A percentile compares a stretch with the other conserved stretches of the same genome.
Evolutionary conservation across 371 early-diverging fungal genomes (phyloP).

Genomic region (Haplosporangium sp.): DNA sequence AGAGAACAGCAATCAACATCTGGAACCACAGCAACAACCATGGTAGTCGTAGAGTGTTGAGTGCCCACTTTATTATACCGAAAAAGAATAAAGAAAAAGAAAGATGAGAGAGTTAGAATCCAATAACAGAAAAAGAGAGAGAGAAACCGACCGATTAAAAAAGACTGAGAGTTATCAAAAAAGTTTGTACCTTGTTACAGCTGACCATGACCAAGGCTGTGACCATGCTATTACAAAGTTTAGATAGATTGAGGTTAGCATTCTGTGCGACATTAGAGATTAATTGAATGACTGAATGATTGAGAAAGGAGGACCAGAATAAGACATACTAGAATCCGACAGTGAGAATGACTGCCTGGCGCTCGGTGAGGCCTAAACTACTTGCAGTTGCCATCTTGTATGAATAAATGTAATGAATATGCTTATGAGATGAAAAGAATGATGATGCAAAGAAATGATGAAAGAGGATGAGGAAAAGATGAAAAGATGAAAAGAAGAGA

Average conservation of each 20-base stretch:
- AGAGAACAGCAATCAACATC: slow-evolving; percentile 60
- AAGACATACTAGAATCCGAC: slow-evolving; percentile 59
- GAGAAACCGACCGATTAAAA: slow-evolving; percentile 2
- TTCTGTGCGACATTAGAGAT: background rate
- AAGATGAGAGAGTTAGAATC: background rate
- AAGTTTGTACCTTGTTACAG: slow-evolving; percentile 62
- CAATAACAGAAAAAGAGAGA: background rate
- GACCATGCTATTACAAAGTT: slow-evolving; percentile 38
- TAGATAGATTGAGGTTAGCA: background rate
- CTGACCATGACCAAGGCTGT: slow-evolving; percentile 66
- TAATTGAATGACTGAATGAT: background rate
- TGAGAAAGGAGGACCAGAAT: background rate
- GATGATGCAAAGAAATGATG: slow-evolving; percentile 17
- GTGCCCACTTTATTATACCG: slow-evolving; percentile 46
- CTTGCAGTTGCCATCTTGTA: slow-evolving; percentile 17
- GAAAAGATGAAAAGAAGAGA: slow-evolving; percentile 21
- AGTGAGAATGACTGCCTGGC: slow-evolving; percentile 54
- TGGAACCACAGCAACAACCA: slow-evolving; percentile 65
- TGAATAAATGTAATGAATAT: background rate
- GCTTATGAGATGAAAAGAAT: background rate
- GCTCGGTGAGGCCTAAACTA: slow-evolving; percentile 43
- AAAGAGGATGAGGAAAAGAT: slow-evolving; percentile 58
- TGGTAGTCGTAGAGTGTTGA: slow-evolving; percentile 55
- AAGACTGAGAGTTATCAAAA: background rate
- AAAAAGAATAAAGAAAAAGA: background rate